Conservation (phyloP, 2,329 filamentous ascomycete genomes). For the Aspergillus novoparasiticus region DNA sequence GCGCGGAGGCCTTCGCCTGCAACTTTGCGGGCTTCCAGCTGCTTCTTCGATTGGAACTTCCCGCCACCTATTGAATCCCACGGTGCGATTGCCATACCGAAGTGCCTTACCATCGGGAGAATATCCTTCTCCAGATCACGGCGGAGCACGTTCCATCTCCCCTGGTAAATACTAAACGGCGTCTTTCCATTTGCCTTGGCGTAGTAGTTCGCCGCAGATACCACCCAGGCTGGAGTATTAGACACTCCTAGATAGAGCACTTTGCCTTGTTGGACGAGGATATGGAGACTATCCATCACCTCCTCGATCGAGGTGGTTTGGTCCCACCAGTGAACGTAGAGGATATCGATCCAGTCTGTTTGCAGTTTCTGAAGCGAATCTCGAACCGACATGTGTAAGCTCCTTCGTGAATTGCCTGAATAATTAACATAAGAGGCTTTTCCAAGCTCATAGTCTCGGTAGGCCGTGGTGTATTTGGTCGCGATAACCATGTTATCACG, state of each 20-base stretch:
- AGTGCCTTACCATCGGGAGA: constrained; percentile 43
- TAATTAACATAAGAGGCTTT: constrained; percentile 37
- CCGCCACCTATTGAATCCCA: constrained; percentile 63
- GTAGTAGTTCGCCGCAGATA: constrained; percentile 43
- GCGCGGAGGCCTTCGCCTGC: constrained; percentile 26
- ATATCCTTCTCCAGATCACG: constrained; percentile 46
- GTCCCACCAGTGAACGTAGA: constrained; percentile 61
- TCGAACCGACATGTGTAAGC: constrained; percentile 46
- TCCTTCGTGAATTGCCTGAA: constrained; percentile 48
- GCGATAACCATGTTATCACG: constrained; percentile 71
- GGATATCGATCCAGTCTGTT: constrained; percentile 57
- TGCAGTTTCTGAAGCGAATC: constrained; percentile 52
- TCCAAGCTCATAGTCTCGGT: constrained; percentile 57
- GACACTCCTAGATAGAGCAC: constrained; percentile 47
- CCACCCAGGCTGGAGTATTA: constrained; percentile 46
- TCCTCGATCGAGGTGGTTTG: constrained; percentile 40
- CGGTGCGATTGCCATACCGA: constrained; percentile 54
- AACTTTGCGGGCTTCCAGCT: constrained; percentile 48
- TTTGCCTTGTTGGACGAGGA: constrained; percentile 42
- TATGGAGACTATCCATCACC: constrained; percentile 42
- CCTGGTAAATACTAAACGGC: constrained; percentile 44
- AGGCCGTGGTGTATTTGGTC: constrained; percentile 63
- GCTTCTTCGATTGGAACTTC: constrained; percentile 53
- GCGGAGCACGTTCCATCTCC: constrained; percentile 41
- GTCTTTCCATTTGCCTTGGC: constrained; percentile 43